A percentile compares a stretch with the other conserved stretches of the same genome.
phyloP scores from a whole-genome alignment of 2,329 filamentous ascomycete species.

The Cordyceps javanica region DNA sequence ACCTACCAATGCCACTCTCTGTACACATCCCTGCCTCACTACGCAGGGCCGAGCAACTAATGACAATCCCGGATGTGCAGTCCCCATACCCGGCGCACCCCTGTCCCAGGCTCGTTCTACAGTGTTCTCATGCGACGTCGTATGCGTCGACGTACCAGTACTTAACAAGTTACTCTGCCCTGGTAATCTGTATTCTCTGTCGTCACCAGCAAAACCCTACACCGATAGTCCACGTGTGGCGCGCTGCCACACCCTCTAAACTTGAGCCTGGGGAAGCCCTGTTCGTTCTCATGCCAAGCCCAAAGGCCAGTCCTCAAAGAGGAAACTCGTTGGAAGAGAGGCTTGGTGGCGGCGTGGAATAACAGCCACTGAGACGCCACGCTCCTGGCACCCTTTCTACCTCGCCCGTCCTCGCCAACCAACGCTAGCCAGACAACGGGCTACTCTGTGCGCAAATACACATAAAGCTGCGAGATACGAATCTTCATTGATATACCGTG shows the following conservation, averaged over 20 bases:
- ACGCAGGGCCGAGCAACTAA: conserved; percentile 1
- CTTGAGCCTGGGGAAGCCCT: background rate
- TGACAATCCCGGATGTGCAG: background rate
- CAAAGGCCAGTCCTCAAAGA: background rate
- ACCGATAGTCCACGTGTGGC: background rate
- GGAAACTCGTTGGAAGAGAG: conserved; percentile 5
- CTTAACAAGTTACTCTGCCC: background rate
- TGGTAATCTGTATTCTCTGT: background rate
- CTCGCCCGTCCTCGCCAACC: background rate
- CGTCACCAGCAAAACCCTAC: background rate
- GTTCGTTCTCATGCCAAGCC: background rate
- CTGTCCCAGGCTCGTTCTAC: background rate
- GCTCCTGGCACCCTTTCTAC: no score
- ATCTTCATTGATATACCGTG: background rate
- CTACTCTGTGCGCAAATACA: background rate
- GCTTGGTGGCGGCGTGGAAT: conserved; percentile 7
- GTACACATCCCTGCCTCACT: background rate
- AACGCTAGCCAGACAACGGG: background rate
- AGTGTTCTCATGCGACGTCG: conserved; percentile 1
- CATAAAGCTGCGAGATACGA: background rate
- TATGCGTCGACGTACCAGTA: no score
- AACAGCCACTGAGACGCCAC: background rate
- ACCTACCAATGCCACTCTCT: background rate
- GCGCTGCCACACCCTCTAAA: background rate
- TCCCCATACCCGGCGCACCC: background rate